phyloP scores from a whole-genome alignment of 2,329 filamentous ascomycete genomes.

The Scolecobasidium constrictum region DNA sequence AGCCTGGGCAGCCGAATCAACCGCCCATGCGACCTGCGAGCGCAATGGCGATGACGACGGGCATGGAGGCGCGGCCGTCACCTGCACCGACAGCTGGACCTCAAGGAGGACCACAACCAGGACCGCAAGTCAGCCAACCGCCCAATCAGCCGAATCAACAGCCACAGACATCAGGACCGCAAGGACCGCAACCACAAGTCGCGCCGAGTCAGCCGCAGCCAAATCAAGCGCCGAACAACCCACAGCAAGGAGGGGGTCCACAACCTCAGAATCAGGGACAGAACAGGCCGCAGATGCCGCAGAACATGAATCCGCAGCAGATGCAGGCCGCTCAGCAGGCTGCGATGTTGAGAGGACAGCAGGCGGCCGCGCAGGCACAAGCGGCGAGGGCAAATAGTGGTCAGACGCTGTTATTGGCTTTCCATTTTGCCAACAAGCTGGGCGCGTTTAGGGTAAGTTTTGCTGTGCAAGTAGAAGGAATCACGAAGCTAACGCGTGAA shows the following conservation, averaged over 20 bases:
- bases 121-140: slow-evolving; percentile 11
- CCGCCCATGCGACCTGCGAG: slow-evolving; percentile 24
- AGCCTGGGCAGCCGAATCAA: slow-evolving; percentile 21
- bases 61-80: slow-evolving; percentile 28
- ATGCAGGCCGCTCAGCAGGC: slow-evolving; percentile 14
- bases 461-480: neutral
- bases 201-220: slow-evolving; percentile 24
- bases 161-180: slow-evolving; percentile 23
- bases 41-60: slow-evolving; percentile 16
- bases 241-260: slow-evolving; percentile 28
- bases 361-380: slow-evolving; percentile 17
- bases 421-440: slow-evolving; percentile 46
- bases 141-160: slow-evolving; percentile 30
- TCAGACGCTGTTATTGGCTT: slow-evolving; percentile 39
- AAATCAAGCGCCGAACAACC: slow-evolving; percentile 15
- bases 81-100: slow-evolving; percentile 22
- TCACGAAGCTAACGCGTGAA: neutral
- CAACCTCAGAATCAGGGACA: slow-evolving; percentile 29
- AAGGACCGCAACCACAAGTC: slow-evolving; percentile 16
- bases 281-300: slow-evolving; percentile 20
- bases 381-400: slow-evolving; percentile 24
- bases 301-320: slow-evolving; percentile 18
- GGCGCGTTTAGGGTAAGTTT: slow-evolving; percentile 45
- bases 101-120: slow-evolving; percentile 16
- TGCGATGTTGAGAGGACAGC: slow-evolving; percentile 9